Conservation (phyloP, 2,329 filamentous ascomycete genomes). For the Ophiostoma tasmaniense region DNA sequence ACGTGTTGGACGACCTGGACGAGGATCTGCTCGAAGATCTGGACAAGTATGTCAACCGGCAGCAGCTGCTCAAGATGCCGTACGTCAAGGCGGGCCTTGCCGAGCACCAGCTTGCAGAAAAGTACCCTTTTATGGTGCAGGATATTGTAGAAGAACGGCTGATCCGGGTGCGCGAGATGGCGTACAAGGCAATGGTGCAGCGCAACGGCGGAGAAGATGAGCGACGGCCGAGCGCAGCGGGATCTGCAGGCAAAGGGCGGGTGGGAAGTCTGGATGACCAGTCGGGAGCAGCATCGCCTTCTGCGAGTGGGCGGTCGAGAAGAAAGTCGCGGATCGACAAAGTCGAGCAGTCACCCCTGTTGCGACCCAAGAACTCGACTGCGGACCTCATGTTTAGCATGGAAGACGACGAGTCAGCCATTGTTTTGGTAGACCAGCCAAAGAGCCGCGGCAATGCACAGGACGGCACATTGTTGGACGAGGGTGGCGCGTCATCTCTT, state of each 20-base stretch:
- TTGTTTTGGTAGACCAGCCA: conserved; percentile 11
- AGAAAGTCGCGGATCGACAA: conserved; percentile 38
- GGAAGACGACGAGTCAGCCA: conserved; percentile 62
- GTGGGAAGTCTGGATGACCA: conserved; percentile 57
- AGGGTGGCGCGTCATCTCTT: not conserved
- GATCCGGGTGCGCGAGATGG: conserved; percentile 67
- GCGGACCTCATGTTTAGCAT: conserved; percentile 86
- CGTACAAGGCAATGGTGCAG: conserved; percentile 50
- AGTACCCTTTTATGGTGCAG: conserved; percentile 52
- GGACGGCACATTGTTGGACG: not conserved
- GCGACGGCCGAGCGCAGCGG: not conserved
- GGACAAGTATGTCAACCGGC: conserved; percentile 68
- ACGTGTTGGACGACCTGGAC: conserved; percentile 76
- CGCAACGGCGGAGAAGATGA: conserved; percentile 43
- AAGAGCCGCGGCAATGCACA: not conserved
- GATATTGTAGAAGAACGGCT: conserved; percentile 62
- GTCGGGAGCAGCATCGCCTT: conserved; percentile 22
- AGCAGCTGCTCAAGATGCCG: conserved; percentile 70
- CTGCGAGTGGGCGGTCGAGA: conserved; percentile 37
- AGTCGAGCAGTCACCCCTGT: conserved; percentile 50
- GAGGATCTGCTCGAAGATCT: conserved; percentile 73
- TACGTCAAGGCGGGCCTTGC: conserved; percentile 68
- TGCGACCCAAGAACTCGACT: conserved; percentile 60
- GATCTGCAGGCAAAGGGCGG: conserved; percentile 48
- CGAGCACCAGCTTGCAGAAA: conserved; percentile 56